Evolutionary conservation across 1,284 basidiomycete species (phyloP), one percentile per base, ranked within the genome.

Genomic region (Cutaneotrichosporon cavernicola): DNA sequence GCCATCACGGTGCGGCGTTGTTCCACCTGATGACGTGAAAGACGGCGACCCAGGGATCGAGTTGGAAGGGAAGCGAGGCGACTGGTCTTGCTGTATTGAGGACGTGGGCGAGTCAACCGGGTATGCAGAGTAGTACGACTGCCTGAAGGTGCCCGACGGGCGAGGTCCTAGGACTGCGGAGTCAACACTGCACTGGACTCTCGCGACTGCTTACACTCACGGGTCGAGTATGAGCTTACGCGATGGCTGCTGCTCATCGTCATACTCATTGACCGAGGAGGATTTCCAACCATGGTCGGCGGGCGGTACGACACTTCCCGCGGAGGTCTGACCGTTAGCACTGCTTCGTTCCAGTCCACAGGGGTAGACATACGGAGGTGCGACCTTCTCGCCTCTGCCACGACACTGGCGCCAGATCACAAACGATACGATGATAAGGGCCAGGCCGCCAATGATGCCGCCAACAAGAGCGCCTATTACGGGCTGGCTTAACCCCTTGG

Each of bases 381-480:
- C 73, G 18, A 76, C 63, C 62, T 72, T 72, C 52, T 80, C 72
- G 22, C 70, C 73, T 36, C 73, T 73, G 8, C 69, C 67, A 22
- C 69, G 70, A 56, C 69, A 63, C 55, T 62, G 63, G 52, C 72
- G 70, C 74, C 72, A 74, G 22, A 69, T 61, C 1, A 62, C 62
- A 60, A 64, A 73, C 3, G 62, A 63, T 31, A 78, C n/a, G 5
- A 70, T 59, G 21, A 72, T 22, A 18, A 76, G 40, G 1, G 73
- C 64, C 10, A 80, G 7, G 14, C 67, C 71, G 5, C 74, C 79
- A 2, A 75, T 67, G 5, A 75, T 67, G 21, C 73, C 79, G 31
- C 76, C 78, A 2, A 73, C 77, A 46, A 81, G 78, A 18, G 73
- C 79, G 5, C 77, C 79, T 21, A 80, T 81, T 1, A 73, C 74